Evolutionary conservation across 345 rosid species (phyloP).

Genomic region (Adansonia digitata): DNA sequence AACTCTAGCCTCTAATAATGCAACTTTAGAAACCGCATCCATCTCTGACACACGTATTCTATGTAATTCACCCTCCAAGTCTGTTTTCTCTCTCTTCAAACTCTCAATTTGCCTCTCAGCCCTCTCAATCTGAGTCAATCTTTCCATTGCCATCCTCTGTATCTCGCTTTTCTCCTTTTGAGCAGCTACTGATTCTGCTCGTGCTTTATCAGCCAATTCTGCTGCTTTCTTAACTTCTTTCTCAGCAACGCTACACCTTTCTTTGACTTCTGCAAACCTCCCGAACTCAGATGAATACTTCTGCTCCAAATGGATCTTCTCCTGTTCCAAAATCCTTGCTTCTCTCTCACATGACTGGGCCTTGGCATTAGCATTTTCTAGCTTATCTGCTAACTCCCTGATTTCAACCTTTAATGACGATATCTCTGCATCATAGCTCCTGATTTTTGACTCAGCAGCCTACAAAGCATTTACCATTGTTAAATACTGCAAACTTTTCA

Average conservation of each 20-base stretch:
- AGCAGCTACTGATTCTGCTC: constrained; percentile 70
- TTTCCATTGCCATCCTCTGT: constrained; percentile 86
- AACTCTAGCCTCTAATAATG: constrained; percentile 74
- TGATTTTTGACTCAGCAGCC: constrained; percentile 86
- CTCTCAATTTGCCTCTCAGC: constrained; percentile 72
- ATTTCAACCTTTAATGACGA: constrained; percentile 53
- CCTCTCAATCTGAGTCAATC: constrained; percentile 79
- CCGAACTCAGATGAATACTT: constrained; percentile 74
- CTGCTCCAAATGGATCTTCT: constrained; percentile 74
- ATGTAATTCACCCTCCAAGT: constrained; percentile 54
- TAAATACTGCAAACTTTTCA: not conserved
- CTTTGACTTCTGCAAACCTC: constrained; percentile 80
- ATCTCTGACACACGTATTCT: constrained; percentile 58
- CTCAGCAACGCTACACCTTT: constrained; percentile 78
- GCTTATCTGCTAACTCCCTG: constrained; percentile 52
- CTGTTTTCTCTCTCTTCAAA: constrained; percentile 67
- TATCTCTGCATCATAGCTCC: constrained; percentile 67
- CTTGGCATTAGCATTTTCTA: constrained; percentile 62
- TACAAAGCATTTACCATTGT: constrained; percentile 34
- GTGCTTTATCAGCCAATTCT: constrained; percentile 84
- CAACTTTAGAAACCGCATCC: constrained; percentile 66
- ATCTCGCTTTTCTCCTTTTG: constrained; percentile 75
- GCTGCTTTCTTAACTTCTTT: constrained; percentile 81
- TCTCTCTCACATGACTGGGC: constrained; percentile 73
- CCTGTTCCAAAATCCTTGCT: constrained; percentile 80